Percentiles rank a stretch among this genome's conserved stretches.
phyloP scores from a whole-genome alignment of 768 basidiomycete species.

The Xerocomus spinulosus region DNA sequence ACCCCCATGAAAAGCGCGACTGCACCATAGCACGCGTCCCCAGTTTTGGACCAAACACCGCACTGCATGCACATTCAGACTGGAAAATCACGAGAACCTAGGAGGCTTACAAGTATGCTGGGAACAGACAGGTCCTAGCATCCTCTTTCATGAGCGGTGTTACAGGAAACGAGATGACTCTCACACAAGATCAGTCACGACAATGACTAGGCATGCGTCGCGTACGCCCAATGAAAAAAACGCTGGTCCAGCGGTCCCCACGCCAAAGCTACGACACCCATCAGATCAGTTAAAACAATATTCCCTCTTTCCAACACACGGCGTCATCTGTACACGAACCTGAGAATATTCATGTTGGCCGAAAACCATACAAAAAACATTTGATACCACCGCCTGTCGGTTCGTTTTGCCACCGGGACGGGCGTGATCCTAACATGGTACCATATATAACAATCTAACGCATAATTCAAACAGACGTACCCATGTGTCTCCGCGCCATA shows the following conservation, averaged over 20 bases:
- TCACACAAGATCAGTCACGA: constrained; percentile 45
- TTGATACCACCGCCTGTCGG: constrained; percentile 41
- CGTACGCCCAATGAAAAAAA: constrained; percentile 45
- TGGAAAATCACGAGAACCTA: not conserved
- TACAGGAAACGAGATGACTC: not conserved
- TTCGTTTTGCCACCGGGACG: constrained; percentile 32
- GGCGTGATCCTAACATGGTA: constrained; percentile 35
- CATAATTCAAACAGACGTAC: constrained; percentile 17
- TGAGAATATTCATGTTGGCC: constrained; percentile 41
- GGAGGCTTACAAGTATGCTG: constrained; percentile 36
- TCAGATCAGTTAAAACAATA: not conserved
- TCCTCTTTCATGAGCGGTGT: constrained; percentile 1
- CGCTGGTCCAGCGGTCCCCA: constrained; percentile 47
- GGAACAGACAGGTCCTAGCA: constrained; percentile 31
- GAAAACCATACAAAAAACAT: constrained; percentile 51
- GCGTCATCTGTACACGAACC: constrained; percentile 24
- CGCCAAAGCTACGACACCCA: constrained; percentile 36
- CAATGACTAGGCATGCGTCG: constrained; percentile 38
- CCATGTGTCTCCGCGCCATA: constrained; percentile 42
- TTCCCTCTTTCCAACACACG: too few species aligned
- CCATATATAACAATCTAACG: not conserved
- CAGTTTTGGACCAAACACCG: constrained; percentile 50
- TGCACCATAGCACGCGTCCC: constrained; percentile 59
- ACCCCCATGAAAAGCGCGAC: constrained; percentile 52
- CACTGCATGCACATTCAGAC: constrained; percentile 25